These are phyloP conservation scores for Paralagenidium karlingii DNA, from an alignment of 352 stramenopile species.

Conservation along the genomic window DNA sequence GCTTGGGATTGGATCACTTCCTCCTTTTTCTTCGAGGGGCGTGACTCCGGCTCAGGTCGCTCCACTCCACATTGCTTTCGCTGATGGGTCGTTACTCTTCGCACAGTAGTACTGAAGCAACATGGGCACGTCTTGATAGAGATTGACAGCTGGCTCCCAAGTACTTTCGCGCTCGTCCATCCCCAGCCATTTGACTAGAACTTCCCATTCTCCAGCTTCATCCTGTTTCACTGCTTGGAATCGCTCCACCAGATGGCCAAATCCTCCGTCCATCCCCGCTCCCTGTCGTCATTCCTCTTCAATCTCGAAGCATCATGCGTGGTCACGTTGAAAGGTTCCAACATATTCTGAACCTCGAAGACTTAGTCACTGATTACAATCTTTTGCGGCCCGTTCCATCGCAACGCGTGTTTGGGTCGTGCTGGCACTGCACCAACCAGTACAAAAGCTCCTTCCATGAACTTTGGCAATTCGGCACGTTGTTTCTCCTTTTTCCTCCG, in stretches of 20 bases:
- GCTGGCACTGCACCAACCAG: background rate
- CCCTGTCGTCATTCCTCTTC: background rate
- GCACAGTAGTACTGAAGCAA: too few species aligned
- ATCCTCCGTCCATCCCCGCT: too few species aligned
- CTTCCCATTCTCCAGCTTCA: too few species aligned
- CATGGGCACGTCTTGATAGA: constrained; percentile 10
- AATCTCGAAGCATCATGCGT: background rate
- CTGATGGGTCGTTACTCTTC: too few species aligned
- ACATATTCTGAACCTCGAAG: background rate
- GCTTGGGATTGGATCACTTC: too few species aligned
- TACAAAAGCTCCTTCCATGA: too few species aligned
- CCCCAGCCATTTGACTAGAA: constrained; percentile 11
- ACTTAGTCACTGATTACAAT: background rate
- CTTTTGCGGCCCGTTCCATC: background rate
- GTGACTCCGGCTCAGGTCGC: too few species aligned
- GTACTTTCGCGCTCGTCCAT: constrained; percentile 12
- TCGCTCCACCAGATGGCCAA: too few species aligned
- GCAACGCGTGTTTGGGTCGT: background rate
- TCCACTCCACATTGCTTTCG: too few species aligned
- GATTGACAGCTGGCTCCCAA: constrained; percentile 7
- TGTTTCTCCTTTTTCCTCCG: background rate
- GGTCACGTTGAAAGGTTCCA: background rate
- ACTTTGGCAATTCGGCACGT: background rate
- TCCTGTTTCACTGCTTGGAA: too few species aligned
- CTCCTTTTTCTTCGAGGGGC: too few species aligned